These are phyloP conservation scores for Diophrys sp. DNA, from an alignment of 73 alveolate genomes.

Conservation along the genomic window DNA sequence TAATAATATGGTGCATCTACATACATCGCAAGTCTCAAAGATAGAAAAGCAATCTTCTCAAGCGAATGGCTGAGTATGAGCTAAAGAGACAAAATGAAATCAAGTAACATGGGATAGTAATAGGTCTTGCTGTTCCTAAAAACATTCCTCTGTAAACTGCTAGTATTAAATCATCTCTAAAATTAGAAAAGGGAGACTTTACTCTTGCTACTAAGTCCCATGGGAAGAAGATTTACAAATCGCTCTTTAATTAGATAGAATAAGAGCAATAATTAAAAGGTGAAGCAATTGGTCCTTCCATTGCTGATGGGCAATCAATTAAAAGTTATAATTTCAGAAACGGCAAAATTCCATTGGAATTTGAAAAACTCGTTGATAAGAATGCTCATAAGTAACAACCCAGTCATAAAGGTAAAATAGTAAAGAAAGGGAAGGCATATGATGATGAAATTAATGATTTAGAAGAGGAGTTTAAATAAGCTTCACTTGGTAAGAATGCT, in stretches of 20 bases:
- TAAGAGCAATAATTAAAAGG: neutral
- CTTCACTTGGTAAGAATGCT: too few relatives aligned
- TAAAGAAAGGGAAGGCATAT: too few relatives aligned
- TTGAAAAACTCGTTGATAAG: neutral
- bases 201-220: neutral
- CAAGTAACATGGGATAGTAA: neutral
- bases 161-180: neutral
- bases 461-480: too few relatives aligned
- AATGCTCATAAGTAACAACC: too few relatives aligned
- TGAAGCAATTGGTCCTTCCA: neutral
- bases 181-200: neutral
- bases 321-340: too few relatives aligned
- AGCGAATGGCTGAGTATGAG: neutral
- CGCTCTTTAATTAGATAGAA: neutral
- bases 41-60: neutral
- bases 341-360: neutral
- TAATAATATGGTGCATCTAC: neutral
- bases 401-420: too few relatives aligned
- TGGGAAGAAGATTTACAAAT: neutral
- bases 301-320: neutral
- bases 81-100: neutral
- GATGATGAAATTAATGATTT: too few relatives aligned
- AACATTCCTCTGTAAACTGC: neutral
- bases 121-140: neutral
- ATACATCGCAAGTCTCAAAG: neutral